Evolutionary conservation across 495 filamentous ascomycete species (phyloP).

Genomic region (Penicillium subrubescens): DNA sequence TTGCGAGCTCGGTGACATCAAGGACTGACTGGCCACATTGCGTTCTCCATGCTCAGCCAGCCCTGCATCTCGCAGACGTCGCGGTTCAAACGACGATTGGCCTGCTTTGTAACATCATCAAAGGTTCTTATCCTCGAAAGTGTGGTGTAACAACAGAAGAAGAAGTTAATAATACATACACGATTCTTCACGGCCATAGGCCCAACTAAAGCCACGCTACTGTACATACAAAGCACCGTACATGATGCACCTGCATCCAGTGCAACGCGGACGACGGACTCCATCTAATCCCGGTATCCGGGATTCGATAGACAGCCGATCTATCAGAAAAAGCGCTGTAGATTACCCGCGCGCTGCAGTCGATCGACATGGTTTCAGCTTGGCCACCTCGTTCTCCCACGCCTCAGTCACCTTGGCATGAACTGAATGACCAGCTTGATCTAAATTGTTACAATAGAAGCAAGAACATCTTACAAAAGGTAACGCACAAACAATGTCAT

Average conservation of each 20-base stretch:
- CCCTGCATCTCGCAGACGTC: background rate
- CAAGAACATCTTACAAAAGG: background rate
- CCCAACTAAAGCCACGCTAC: background rate
- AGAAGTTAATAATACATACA: background rate
- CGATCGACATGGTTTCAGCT: slow-evolving; percentile 16
- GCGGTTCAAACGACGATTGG: background rate
- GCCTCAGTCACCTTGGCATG: background rate
- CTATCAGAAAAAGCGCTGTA: slow-evolving; percentile 10
- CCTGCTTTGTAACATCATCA: background rate
- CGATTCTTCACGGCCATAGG: background rate
- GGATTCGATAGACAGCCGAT: slow-evolving; percentile 6
- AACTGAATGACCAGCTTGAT: background rate
- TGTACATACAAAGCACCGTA: background rate
- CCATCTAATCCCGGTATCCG: background rate
- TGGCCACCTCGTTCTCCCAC: slow-evolving; percentile 13
- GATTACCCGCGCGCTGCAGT: slow-evolving; percentile 8
- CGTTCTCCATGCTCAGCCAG: background rate
- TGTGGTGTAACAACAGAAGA: background rate
- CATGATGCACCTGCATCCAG: slow-evolving; percentile 4
- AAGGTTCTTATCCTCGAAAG: background rate
- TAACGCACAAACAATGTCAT: background rate
- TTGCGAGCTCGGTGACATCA: background rate
- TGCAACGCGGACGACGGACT: background rate
- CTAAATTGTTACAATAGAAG: background rate
- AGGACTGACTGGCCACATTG: background rate